Percentiles rank a stretch among this genome's conserved stretches.
These are phyloP conservation scores for Kodamaea sp. DNA, from an alignment of 1,139 yeast genomes.

Conservation along the genomic window DNA sequence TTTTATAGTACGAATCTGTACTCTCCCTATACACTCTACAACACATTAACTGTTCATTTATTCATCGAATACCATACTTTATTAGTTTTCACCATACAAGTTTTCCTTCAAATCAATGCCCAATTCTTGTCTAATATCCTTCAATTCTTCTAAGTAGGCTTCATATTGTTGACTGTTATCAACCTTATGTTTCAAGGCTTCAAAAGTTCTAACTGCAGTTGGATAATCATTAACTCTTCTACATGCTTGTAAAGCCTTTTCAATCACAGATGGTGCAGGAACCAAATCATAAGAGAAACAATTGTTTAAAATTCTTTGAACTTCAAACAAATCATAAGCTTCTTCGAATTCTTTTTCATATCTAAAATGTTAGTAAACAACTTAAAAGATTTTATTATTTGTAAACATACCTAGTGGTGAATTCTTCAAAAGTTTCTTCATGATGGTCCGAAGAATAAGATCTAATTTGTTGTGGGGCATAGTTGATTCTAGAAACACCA, in stretches of 20 bases:
- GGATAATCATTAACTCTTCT: constrained; percentile 99
- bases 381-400: not conserved
- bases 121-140: constrained; percentile 85
- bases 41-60: constrained; percentile 1
- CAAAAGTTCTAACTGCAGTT: constrained; percentile 97
- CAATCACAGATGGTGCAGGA: constrained; percentile 95
- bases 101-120: constrained; percentile 95
- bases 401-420: constrained; percentile 63
- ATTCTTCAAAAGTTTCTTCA: constrained; percentile 93
- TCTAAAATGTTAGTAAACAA: constrained; percentile 38
- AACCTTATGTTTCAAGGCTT: constrained; percentile 91
- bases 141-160: constrained; percentile 93
- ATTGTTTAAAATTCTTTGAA: constrained; percentile 84
- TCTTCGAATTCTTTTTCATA: constrained; percentile 96
- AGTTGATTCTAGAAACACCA: constrained; percentile 15
- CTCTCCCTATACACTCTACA: too few species aligned
- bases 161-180: constrained; percentile 90
- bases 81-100: constrained; percentile 43
- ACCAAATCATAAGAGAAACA: constrained; percentile 97
- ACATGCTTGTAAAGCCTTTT: constrained; percentile 95
- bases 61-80: not conserved
- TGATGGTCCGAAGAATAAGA: constrained; percentile 70
- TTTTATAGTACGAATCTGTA: too few species aligned
- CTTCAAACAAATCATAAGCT: constrained; percentile 97
- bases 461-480: constrained; percentile 40